phyloP scores from a whole-genome alignment of 495 filamentous ascomycete species.

The Aspergillus affinis region DNA sequence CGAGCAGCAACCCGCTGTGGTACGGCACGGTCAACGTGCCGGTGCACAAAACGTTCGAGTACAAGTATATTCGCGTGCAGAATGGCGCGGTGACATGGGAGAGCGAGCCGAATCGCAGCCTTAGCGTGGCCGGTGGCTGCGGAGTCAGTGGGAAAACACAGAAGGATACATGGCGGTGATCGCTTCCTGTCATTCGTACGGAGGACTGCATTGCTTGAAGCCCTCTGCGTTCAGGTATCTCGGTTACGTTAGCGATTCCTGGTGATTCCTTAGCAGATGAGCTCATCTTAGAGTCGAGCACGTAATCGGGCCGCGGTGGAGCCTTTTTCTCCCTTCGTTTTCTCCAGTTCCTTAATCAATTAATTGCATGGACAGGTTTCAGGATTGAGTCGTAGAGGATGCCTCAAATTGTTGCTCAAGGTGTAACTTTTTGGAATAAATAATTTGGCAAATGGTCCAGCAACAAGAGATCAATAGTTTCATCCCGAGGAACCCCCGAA shows the following conservation, averaged over 20 bases:
- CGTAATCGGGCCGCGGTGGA: constrained; percentile 7
- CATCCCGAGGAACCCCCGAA: background rate
- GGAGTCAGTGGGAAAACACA: constrained; percentile 35
- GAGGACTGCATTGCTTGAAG: too few relatives aligned
- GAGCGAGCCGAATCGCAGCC: constrained; percentile 60
- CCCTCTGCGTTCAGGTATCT: too few relatives aligned
- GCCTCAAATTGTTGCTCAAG: too few relatives aligned
- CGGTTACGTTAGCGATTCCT: too few relatives aligned
- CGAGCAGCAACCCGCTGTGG: constrained; percentile 57
- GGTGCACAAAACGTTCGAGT: constrained; percentile 55
- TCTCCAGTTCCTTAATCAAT: background rate
- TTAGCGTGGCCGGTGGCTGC: constrained; percentile 54
- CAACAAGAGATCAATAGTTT: too few relatives aligned
- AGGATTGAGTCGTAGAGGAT: background rate
- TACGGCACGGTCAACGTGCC: constrained; percentile 48
- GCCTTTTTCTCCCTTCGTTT: background rate
- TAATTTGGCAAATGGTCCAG: too few relatives aligned
- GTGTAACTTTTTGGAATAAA: too few relatives aligned
- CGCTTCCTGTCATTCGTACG: too few relatives aligned
- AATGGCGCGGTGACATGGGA: constrained; percentile 62
- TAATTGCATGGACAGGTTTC: background rate
- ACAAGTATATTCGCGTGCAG: constrained; percentile 66
- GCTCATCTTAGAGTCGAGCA: constrained; percentile 16
- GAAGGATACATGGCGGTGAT: constrained; percentile 34
- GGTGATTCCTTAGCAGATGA: constrained; percentile 3